Conservation (phyloP, 257 asterid species). For the Prunella vulgaris region DNA sequence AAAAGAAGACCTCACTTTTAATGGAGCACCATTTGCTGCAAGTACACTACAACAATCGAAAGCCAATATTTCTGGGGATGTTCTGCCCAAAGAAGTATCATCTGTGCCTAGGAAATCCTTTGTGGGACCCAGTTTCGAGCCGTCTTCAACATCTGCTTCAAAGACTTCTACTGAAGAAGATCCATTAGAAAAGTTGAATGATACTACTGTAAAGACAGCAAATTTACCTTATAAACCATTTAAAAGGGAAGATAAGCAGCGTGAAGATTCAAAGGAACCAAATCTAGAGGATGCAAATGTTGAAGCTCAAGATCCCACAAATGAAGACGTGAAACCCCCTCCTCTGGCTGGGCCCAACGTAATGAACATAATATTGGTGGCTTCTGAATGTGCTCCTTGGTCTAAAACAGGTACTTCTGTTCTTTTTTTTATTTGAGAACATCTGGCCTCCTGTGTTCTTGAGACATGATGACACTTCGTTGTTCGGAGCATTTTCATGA, state of each 20-base stretch:
- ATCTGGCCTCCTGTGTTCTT: no score
- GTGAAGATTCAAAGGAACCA: constrained; percentile 31
- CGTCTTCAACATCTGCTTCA: constrained; percentile 25
- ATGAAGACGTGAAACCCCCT: constrained; percentile 63
- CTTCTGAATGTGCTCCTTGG: constrained; percentile 97
- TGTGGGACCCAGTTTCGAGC: constrained; percentile 20
- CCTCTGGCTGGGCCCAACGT: constrained; percentile 87
- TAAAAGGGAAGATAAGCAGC: constrained; percentile 27
- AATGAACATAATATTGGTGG: constrained; percentile 80
- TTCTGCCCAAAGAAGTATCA: constrained; percentile 29
- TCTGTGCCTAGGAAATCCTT: constrained; percentile 29
- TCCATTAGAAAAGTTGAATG: constrained; percentile 14
- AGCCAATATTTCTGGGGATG: constrained; percentile 23
- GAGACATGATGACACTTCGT: no score
- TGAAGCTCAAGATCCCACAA: constrained; percentile 31
- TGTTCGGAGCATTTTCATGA: background rate
- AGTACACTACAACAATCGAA: constrained; percentile 21
- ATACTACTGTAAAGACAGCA: constrained; percentile 18
- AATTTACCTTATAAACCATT: constrained; percentile 32
- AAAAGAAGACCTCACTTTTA: constrained; percentile 32
- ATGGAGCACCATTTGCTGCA: constrained; percentile 21
- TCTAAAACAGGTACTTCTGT: constrained; percentile 69
- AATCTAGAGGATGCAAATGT: constrained; percentile 27
- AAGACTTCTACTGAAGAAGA: constrained; percentile 27
- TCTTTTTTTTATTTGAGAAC: no score